Percentiles rank a stretch among this genome's conserved stretches.
These are phyloP conservation scores for Oemleria cerasiformis DNA, from an alignment of 306 rosid genomes.

Conservation along the genomic window DNA sequence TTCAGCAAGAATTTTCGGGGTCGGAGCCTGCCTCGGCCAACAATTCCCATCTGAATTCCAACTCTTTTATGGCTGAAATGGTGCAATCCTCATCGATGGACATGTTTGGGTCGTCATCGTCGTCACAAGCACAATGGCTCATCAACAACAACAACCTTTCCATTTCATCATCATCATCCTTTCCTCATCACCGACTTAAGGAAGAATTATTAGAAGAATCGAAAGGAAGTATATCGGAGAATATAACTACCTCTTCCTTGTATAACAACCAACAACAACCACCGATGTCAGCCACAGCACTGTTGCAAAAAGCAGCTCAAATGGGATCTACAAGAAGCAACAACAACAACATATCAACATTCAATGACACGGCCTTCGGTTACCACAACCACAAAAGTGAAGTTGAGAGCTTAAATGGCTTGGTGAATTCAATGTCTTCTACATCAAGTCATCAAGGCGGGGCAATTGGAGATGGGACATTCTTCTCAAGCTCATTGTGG, in stretches of 20 bases:
- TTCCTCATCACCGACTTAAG: constrained; percentile 34
- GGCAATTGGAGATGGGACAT: constrained; percentile 21
- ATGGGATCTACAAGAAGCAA: constrained; percentile 54
- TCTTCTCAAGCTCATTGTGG: constrained; percentile 27
- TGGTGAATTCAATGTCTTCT: constrained; percentile 32
- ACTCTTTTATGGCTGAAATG: constrained; percentile 16
- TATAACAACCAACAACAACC: constrained; percentile 26
- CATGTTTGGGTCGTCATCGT: constrained; percentile 45
- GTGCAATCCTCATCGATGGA: constrained; percentile 34
- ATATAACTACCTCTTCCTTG: constrained; percentile 27
- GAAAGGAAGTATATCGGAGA: constrained; percentile 43
- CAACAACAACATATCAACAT: constrained; percentile 14
- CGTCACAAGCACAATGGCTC: constrained; percentile 44
- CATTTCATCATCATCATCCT: background rate
- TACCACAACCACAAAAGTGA: constrained; percentile 18
- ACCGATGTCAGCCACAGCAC: constrained; percentile 48
- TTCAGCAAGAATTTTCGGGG: constrained; percentile 41
- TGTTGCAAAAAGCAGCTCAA: constrained; percentile 56
- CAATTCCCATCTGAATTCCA: constrained; percentile 28
- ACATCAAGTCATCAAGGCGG: constrained; percentile 15
- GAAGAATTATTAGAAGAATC: constrained; percentile 45
- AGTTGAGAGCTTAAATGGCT: constrained; percentile 27
- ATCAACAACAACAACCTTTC: constrained; percentile 30
- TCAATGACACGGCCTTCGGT: constrained; percentile 30
- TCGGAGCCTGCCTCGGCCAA: constrained; percentile 23